phyloP scores from a whole-genome alignment of 371 early-diverging fungal species.

The Syncephalastrum racemosum region DNA sequence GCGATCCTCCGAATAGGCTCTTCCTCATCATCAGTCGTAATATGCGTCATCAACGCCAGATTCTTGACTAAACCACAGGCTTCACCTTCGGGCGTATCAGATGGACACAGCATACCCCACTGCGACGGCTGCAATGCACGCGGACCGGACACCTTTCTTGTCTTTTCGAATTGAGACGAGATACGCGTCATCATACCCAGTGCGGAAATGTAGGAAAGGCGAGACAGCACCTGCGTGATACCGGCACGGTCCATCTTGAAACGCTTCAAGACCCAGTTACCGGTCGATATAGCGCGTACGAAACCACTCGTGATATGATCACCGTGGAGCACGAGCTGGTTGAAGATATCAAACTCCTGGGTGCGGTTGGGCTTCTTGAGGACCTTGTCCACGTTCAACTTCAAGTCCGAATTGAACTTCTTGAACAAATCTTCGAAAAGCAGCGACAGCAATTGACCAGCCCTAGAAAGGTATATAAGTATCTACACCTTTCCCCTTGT shows the following conservation, averaged over 20 bases:
- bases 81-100: constrained; percentile 99
- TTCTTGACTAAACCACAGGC: constrained; percentile 99
- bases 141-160: constrained; percentile 99
- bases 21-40: constrained; percentile 95
- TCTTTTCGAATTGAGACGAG: constrained; percentile 99
- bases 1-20: constrained; percentile 75
- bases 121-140: constrained; percentile 98
- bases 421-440: constrained; percentile 99
- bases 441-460: constrained; percentile 97
- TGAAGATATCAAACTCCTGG: constrained; percentile 93
- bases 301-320: constrained; percentile 96
- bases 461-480: constrained; percentile 50
- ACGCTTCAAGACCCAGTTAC: constrained; percentile 99
- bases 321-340: constrained; percentile 82
- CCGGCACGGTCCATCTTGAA: constrained; percentile 99
- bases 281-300: constrained; percentile 96
- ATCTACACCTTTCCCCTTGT: background rate
- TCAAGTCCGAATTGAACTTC: constrained; percentile 90
- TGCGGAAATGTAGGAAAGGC: constrained; percentile 96
- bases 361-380: constrained; percentile 94
- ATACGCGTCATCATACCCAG: constrained; percentile 99
- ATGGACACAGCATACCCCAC: constrained; percentile 99
- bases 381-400: constrained; percentile 91
- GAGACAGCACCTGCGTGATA: constrained; percentile 97
- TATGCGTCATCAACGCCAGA: constrained; percentile 98